Evolutionary conservation across 371 early-diverging fungal species (phyloP).

Genomic region (Batrachochytrium dendrobatidis): DNA sequence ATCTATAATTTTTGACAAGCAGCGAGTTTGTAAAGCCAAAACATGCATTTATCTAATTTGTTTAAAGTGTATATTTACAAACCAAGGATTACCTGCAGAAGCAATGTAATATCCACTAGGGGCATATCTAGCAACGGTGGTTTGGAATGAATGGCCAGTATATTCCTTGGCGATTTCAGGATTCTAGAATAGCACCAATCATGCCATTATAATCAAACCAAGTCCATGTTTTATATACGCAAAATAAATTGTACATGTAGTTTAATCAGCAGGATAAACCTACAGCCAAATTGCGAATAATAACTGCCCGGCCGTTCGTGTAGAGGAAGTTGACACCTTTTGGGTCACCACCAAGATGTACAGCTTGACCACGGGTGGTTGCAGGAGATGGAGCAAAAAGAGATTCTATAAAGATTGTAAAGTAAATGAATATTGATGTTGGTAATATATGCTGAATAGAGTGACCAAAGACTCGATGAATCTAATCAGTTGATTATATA

Average conservation of each 20-base stretch:
- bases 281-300: conserved; percentile 80
- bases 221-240: not conserved
- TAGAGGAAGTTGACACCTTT: conserved; percentile 81
- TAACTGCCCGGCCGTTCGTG: conserved; percentile 81
- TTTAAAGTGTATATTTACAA: not conserved
- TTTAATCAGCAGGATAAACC: not conserved
- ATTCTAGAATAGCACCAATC: conserved; percentile 40
- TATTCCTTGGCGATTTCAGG: conserved; percentile 79
- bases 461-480: no score
- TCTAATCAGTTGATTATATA: no score
- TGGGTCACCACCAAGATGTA: conserved; percentile 77
- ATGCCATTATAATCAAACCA: not conserved
- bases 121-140: conserved; percentile 83
- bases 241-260: not conserved
- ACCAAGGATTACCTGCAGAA: conserved; percentile 64
- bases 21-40: not conserved
- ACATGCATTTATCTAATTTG: not conserved
- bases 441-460: no score
- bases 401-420: conserved; percentile 9
- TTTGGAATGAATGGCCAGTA: conserved; percentile 64
- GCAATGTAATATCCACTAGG: conserved; percentile 94
- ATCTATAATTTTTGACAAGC: conserved; percentile 43
- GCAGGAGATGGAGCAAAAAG: conserved; percentile 67
- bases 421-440: no score
- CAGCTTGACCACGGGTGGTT: conserved; percentile 72